Conservation (phyloP, 345 rosid genomes). For the Bruguiera gymnorhiza region DNA sequence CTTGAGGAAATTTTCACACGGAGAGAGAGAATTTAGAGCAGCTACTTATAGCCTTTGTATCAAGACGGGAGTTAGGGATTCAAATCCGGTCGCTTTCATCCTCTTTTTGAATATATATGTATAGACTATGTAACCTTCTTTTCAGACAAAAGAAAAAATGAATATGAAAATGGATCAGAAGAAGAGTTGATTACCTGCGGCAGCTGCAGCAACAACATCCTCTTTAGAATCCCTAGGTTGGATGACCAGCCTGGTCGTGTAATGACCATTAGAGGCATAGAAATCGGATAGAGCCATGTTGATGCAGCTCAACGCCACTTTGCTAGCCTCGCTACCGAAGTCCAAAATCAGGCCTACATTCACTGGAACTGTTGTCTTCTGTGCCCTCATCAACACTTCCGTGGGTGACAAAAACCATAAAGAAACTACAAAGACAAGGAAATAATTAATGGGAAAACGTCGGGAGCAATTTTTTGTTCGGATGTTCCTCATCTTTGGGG, state of each 20-base stretch:
- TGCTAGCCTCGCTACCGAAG: conserved; percentile 18
- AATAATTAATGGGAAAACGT: no score
- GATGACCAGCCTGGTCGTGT: conserved; percentile 45
- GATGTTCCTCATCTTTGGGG: no score
- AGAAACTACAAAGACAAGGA: background rate
- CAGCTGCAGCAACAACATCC: conserved; percentile 49
- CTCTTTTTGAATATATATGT: no score
- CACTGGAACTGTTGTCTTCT: conserved; percentile 22
- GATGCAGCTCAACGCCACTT: conserved; percentile 38
- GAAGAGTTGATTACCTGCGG: conserved; percentile 40
- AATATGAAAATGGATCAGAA: background rate
- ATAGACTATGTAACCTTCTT: no score
- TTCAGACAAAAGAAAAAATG: no score
- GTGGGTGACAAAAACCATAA: background rate
- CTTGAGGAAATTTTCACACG: background rate
- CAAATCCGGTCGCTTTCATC: no score
- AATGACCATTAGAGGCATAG: conserved; percentile 31
- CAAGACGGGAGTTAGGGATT: no score
- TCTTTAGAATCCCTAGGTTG: conserved; percentile 35
- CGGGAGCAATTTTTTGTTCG: no score
- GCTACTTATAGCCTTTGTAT: no score
- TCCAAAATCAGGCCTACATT: conserved; percentile 54
- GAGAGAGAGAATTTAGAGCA: background rate
- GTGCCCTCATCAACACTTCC: conserved; percentile 2
- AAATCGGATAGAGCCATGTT: conserved; percentile 56